Conservation (phyloP, 352 stramenopile species). For the Lagenidium giganteum region DNA sequence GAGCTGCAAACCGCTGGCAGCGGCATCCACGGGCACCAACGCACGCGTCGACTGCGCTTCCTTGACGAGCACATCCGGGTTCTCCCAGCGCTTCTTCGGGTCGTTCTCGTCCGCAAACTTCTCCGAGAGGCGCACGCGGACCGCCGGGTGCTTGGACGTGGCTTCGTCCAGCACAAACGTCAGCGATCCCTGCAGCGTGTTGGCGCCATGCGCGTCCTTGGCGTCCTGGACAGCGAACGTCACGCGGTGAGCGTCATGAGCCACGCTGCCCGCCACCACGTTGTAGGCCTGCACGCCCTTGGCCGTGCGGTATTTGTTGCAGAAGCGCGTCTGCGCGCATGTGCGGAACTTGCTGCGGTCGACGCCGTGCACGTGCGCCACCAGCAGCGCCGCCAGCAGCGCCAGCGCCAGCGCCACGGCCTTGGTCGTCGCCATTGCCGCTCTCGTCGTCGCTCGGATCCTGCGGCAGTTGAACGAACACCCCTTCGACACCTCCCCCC, state of each 20-base stretch:
- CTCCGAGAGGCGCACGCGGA: slow-evolving; percentile 55
- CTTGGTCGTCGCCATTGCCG: too few species aligned
- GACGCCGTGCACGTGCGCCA: slow-evolving; percentile 55
- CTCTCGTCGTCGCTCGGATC: too few species aligned
- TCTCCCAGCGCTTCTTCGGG: slow-evolving; percentile 54
- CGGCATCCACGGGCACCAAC: slow-evolving; percentile 25
- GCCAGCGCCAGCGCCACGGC: slow-evolving; percentile 1
- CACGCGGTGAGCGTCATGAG: slow-evolving; percentile 23
- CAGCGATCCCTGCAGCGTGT: slow-evolving; percentile 33
- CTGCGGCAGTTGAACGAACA: too few species aligned
- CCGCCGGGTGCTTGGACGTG: slow-evolving; percentile 27
- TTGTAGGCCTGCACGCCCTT: slow-evolving; percentile 23
- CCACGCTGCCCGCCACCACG: slow-evolving; percentile 28
- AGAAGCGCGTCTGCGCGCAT: slow-evolving; percentile 98
- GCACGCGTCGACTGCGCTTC: slow-evolving; percentile 26
- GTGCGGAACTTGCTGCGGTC: slow-evolving; percentile 98
- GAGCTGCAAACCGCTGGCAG: slow-evolving; percentile 29
- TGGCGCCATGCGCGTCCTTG: not conserved
- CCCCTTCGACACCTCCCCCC: too few species aligned
- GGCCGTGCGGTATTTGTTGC: slow-evolving; percentile 60
- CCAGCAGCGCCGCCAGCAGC: slow-evolving; percentile 2
- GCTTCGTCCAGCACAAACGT: slow-evolving; percentile 43
- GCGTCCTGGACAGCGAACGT: slow-evolving; percentile 36
- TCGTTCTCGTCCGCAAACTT: slow-evolving; percentile 44
- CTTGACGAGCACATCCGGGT: slow-evolving; percentile 33